Base-by-base conservation (phyloP, 768 basidiomycete species). In the Amanita rubescens region DNA sequence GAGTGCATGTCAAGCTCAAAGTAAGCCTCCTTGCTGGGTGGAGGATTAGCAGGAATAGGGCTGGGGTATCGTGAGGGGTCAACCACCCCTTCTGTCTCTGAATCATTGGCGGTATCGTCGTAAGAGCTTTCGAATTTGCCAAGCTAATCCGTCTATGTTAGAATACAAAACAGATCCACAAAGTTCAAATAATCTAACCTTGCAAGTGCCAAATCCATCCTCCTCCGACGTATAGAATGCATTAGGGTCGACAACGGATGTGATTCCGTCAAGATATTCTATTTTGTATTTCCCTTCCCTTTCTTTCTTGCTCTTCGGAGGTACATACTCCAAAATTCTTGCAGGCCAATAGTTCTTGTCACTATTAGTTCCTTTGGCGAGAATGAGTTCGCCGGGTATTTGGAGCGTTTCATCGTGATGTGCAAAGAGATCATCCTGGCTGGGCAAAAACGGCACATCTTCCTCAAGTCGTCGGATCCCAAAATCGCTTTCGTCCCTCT, bases 351-450 rank as follows among this genome's bases (percentile, higher is more conserved):
- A 84, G 14, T 63, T 59, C 4, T 60, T 57, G 5, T 63, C 63
- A n/a, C 59, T 60, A 19, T 58, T 62, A 51, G 66, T 66, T 2
- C 75, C 77, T 20, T 70, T 63, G 5, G 83, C 82, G 11, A 89
- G 70, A 2, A 89, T 68, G 0, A 82, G 65, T 63, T 90, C 87
- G 2, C 85, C 88, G 2, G 85, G 86, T 34, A 88, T 78, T 14
- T 75, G 65, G 20, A 85, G 70, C 0, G 70, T 64, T 3, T 67
- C 67, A 57, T 87, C 65, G 14, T 67, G 71, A 4, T 76, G 76
- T 9, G 75, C 73, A 1, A 69, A 67, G 72, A 69, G 75, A 2
- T 42, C 51, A 33, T 60, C 59, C 10, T 62, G 63, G 15, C 51
- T 44, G 3, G 55, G 49, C 17, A 49, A 39, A 56, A 1, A 32